Percentiles rank a stretch among this genome's conserved stretches.
Evolutionary conservation across 2,329 filamentous ascomycete species (phyloP).

Genomic region (Trichoderma cornu-damae): DNA sequence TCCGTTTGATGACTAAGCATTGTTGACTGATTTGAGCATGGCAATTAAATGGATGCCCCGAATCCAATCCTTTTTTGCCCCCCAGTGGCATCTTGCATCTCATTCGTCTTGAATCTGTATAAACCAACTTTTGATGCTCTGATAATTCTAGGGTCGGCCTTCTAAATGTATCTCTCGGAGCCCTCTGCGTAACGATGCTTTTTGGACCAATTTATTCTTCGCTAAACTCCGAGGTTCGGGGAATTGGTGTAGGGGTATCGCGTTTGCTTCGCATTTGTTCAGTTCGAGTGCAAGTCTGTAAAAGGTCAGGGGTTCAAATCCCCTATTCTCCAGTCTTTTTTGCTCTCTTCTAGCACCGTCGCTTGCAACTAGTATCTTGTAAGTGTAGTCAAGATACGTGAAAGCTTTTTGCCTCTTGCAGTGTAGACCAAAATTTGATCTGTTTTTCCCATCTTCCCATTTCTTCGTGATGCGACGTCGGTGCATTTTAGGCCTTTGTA

Average conservation of each 20-base stretch:
- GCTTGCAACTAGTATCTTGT: background rate
- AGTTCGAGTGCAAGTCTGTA: conserved; percentile 15
- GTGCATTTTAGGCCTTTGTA: no score
- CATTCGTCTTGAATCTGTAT: background rate
- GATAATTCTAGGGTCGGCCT: no score
- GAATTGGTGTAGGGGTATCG: conserved; percentile 19
- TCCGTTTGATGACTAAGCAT: background rate
- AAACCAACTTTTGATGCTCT: background rate
- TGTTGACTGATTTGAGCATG: no score
- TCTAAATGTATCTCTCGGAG: background rate
- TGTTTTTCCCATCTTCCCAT: no score
- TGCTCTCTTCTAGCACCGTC: background rate
- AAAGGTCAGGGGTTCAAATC: conserved; percentile 19
- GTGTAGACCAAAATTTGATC: background rate
- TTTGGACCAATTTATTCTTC: background rate
- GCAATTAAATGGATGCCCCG: no score
- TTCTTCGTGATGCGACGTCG: background rate
- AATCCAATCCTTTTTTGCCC: background rate
- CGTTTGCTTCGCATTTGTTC: conserved; percentile 18
- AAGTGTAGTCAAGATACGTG: no score
- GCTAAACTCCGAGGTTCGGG: background rate
- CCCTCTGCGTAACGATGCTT: background rate
- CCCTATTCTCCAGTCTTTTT: conserved; percentile 17
- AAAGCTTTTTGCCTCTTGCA: background rate
- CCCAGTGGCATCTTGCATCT: background rate